These are phyloP conservation scores for Pseudotsuga menziesii DNA, from an alignment of 75 land plant genomes.

Conservation along the genomic window DNA sequence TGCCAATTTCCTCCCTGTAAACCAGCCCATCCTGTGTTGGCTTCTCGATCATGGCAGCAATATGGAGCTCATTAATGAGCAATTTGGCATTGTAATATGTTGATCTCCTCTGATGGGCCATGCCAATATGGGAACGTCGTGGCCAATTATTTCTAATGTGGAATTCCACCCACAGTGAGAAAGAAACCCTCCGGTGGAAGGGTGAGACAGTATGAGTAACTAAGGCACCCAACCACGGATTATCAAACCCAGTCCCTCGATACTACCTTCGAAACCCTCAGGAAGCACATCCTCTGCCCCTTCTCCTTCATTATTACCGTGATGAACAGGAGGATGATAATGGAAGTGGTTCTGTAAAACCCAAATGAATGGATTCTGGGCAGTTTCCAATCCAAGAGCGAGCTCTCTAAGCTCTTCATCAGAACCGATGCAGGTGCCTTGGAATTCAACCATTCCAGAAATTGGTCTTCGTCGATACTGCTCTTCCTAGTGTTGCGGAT, in stretches of 20 bases:
- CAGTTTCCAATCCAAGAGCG: slow-evolving; percentile 19
- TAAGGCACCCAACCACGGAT: slow-evolving; percentile 15
- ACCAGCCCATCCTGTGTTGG: too few species aligned
- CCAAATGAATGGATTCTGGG: slow-evolving; percentile 26
- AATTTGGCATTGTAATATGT: not conserved
- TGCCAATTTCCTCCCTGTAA: too few species aligned
- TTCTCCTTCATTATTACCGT: not conserved
- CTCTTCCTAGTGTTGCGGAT: slow-evolving; percentile 16
- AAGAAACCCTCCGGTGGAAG: slow-evolving; percentile 16
- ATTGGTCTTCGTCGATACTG: not conserved
- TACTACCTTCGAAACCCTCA: not conserved
- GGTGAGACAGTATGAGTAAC: slow-evolving; percentile 8
- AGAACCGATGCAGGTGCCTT: slow-evolving; percentile 21
- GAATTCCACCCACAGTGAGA: slow-evolving; percentile 39
- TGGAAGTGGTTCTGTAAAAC: slow-evolving; percentile 2
- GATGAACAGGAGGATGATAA: not conserved
- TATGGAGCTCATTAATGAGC: too few species aligned
- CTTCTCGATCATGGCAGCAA: too few species aligned
- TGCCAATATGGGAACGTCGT: slow-evolving; percentile 17
- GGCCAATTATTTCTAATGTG: not conserved
- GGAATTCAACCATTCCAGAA: slow-evolving; percentile 26
- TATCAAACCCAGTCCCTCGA: slow-evolving; percentile 8
- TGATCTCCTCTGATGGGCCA: slow-evolving; percentile 35
- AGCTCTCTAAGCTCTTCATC: slow-evolving; percentile 19
- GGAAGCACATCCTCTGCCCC: slow-evolving; percentile 6